phyloP scores from a whole-genome alignment of 305 asterid species.

The Solanum hybrid region DNA sequence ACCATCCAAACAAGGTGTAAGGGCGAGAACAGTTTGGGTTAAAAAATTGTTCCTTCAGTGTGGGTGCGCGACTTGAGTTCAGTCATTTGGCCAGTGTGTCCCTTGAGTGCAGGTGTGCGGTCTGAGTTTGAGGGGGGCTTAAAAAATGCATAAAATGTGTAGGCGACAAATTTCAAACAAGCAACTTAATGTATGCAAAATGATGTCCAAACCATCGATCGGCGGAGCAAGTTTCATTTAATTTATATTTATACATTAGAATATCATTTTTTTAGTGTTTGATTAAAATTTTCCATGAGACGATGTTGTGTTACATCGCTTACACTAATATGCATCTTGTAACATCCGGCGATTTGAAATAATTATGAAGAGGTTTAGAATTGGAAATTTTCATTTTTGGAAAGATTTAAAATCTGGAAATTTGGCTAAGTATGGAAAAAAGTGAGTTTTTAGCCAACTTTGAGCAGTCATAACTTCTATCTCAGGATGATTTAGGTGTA shows the following conservation, averaged over 20 bases:
- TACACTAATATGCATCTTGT: neutral
- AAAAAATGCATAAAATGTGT: neutral
- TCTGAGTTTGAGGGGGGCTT: neutral
- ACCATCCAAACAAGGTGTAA: neutral
- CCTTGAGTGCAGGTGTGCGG: neutral
- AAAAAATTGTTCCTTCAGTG: neutral
- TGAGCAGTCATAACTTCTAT: too few species aligned
- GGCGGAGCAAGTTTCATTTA: neutral
- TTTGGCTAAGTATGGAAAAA: too few species aligned
- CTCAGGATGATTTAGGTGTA: too few species aligned
- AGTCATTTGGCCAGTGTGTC: neutral
- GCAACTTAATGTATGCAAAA: neutral
- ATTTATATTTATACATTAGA: neutral
- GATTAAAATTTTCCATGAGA: neutral
- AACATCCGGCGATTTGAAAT: too few species aligned
- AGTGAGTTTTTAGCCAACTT: too few species aligned
- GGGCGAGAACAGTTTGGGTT: neutral
- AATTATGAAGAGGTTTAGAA: too few species aligned
- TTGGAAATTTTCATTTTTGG: too few species aligned
- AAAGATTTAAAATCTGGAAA: too few species aligned
- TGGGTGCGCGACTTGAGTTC: too few species aligned
- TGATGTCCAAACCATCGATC: neutral
- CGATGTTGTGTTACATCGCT: neutral
- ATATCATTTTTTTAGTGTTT: neutral
- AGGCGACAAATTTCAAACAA: neutral